Base-by-base conservation (phyloP, 2,329 filamentous ascomycete genomes). In the Talaromyces funiculosus region DNA sequence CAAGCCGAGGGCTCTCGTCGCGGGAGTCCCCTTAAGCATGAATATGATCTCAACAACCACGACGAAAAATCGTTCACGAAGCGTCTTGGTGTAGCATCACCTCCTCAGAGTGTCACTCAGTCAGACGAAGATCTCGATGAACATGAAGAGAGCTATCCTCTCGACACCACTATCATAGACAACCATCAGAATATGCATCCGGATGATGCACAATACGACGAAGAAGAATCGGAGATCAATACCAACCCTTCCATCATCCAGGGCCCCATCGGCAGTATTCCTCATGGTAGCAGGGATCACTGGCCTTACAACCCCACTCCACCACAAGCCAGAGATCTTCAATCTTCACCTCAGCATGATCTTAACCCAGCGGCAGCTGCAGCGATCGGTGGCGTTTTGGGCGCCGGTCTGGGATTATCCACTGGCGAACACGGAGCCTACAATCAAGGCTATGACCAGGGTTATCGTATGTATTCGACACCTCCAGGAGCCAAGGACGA, bases 211-310 rank as follows among this genome's bases (percentile, higher is more conserved):
- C 88, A 90, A 64, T 81, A 42, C 24, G 72, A 81, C 20, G 82
- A 84, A 43, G 73, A 74, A 4, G 75, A 78, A 60, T 72, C 71
- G 12, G 91, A 95, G 63, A 82, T 90, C 16, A 87, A 85, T 49
- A 96, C 92, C 18, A 95, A 95, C 69, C 91, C 91, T 2, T 96
- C 92, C 0, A 82, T 92, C 54, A 86, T 95, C 42, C 84, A 92
- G 65, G 90, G 89, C 18, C 87, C 87, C 0, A 83, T 89, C 54
- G 86, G 85, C 55, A 85, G 83, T 35, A 71, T 76, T 26, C 72
- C 78, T 49, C 78, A 79, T 64, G 78, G 77, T 51, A 76, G 75
- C 62, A 73, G 73, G 22, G 80, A 82, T 54, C 78, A 81, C 58
- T 86, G 84, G 80, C 80, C 80, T 33, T 83, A 84, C 59, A 78